Base-by-base conservation (phyloP, 768 basidiomycete genomes). In the Serendipita sp. region DNA sequence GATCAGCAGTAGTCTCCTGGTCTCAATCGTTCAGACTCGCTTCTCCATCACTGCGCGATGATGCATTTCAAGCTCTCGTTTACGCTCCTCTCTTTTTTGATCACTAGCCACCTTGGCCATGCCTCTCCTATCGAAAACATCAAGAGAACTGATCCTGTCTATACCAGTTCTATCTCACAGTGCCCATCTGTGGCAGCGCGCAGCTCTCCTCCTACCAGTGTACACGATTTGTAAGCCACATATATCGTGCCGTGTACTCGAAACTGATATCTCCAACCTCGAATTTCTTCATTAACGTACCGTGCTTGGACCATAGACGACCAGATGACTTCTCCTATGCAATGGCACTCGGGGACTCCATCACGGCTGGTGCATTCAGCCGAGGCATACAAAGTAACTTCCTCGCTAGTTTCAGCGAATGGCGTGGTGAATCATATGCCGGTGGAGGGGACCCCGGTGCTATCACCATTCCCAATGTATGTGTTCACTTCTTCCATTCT, bases 341-440 rank as follows among this genome's bases (percentile, higher is more conserved):
- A 24, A 65, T 65, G 65, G 65, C 65, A 28, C 37, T 65, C 15
- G 65, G 65, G 0, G 65, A 65, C 65, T 41, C 35, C 11, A 65
- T 65, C 51, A 65, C 53, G 11, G 65, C 65, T n/a, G 53, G 65
- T 7, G 46, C 48, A 4, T 51, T 65, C 45, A 41, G 24, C 11
- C 65, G 56, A 13, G 65, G 65, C 38, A 3, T 65, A 3, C 65
- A 65, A 58, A n/a, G 38, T 35, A 32, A 65, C 38, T 2, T 60
- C 11, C 32, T 65, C 30, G 10, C 24, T 2, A 65, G 51, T 54
- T 37, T 65, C 4, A 41, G 34, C 7, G 65, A 65, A 24, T 65
- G 65, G 65, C 51, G 65, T 28, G 65, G 65, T 8, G 65, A 58
- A 15, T 62, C 54, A 5, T 65, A 65, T 56, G 65, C 65, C 10